phyloP scores from a whole-genome alignment of 768 basidiomycete genomes.

The Butyriboletus loyo region DNA sequence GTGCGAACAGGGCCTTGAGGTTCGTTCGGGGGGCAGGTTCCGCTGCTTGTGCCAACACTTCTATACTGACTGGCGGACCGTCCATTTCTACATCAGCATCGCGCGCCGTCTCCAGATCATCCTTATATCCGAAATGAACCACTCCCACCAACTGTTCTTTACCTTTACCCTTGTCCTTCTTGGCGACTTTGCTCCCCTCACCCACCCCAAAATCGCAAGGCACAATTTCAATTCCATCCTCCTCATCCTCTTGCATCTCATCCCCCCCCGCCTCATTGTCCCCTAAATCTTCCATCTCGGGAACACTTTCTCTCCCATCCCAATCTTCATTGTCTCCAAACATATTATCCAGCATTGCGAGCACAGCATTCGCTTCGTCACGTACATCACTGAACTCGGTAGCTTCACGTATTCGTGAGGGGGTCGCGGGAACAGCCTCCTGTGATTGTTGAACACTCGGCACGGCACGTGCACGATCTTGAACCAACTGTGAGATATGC shows the following conservation, averaged over 20 bases:
- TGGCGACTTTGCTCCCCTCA: background rate
- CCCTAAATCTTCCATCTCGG: constrained; percentile 46
- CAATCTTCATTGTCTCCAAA: constrained; percentile 57
- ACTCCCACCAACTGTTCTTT: constrained; percentile 25
- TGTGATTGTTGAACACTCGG: background rate
- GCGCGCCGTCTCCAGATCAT: background rate
- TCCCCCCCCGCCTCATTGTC: constrained; percentile 10
- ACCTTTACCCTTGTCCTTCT: constrained; percentile 9
- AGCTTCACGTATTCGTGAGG: background rate
- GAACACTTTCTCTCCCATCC: constrained; percentile 57
- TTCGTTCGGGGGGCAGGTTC: constrained; percentile 26
- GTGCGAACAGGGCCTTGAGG: constrained; percentile 74
- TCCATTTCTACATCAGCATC: constrained; percentile 14
- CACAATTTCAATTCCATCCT: constrained; percentile 23
- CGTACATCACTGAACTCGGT: constrained; percentile 1
- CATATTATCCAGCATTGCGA: constrained; percentile 45
- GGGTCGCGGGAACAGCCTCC: background rate
- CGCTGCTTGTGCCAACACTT: background rate
- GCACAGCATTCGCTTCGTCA: constrained; percentile 14
- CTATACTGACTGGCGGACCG: background rate
- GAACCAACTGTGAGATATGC: background rate
- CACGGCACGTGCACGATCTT: background rate
- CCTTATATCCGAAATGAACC: background rate
- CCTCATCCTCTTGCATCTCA: constrained; percentile 18
- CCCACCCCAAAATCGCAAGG: background rate